These are phyloP conservation scores for Ogataea pilisensis DNA, from an alignment of 805 yeast genomes.

Conservation along the genomic window DNA sequence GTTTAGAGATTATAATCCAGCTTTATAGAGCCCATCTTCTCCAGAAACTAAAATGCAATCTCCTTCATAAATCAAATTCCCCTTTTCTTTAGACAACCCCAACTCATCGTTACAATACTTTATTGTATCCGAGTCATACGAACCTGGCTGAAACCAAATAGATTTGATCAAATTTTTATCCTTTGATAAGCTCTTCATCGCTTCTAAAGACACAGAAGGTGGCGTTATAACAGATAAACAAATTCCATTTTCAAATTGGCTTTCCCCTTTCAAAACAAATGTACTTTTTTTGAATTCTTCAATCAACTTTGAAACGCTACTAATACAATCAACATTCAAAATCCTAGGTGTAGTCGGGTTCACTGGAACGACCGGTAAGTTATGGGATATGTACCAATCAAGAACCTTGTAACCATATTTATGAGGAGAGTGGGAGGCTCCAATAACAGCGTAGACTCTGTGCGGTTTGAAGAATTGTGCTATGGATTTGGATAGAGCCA, in stretches of 20 bases:
- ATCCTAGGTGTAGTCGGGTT: conserved; percentile 54
- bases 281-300: not conserved
- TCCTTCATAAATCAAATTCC: conserved; percentile 41
- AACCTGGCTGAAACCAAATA: conserved; percentile 84
- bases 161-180: conserved; percentile 39
- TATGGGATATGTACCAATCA: conserved; percentile 58
- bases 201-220: conserved; percentile 51
- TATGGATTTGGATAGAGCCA: not conserved
- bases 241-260: conserved; percentile 39
- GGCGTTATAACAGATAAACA: conserved; percentile 74
- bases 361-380: conserved; percentile 59
- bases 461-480: conserved; percentile 6
- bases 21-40: conserved; percentile 35
- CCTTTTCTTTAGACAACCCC: conserved; percentile 28
- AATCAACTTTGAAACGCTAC: not conserved
- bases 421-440: conserved; percentile 59
- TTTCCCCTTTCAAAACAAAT: not conserved
- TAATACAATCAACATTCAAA: conserved; percentile 1
- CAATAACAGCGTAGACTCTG: conserved; percentile 43
- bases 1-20: conserved; percentile 4
- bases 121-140: conserved; percentile 52
- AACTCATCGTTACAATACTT: conserved; percentile 26
- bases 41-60: conserved; percentile 74
- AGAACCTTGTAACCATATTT: conserved; percentile 72
- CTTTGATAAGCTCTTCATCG: conserved; percentile 35